These are phyloP conservation scores for Vigna unguiculata DNA, from an alignment of 306 rosid genomes.

Conservation along the genomic window DNA sequence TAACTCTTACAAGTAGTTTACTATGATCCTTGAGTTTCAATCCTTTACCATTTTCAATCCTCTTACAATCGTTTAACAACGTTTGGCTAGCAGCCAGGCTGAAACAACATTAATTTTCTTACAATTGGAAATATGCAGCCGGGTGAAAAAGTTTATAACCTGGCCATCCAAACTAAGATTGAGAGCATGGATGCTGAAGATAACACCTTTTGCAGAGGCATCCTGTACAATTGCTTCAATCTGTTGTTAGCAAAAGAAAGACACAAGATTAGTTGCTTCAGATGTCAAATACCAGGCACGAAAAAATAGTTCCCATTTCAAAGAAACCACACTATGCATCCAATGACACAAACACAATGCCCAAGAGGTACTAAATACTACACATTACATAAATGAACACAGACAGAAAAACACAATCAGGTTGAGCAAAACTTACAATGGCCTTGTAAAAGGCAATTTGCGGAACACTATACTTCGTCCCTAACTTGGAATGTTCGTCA, in stretches of 20 bases:
- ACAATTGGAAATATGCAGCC: conserved; percentile 17
- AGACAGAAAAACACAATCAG: conserved; percentile 27
- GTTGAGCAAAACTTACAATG: conserved; percentile 64
- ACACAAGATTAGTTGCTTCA: conserved; percentile 9
- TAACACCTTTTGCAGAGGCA: conserved; percentile 70
- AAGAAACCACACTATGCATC: conserved; percentile 13
- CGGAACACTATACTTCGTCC: conserved; percentile 78
- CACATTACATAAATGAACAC: not conserved
- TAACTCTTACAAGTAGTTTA: too few relatives aligned
- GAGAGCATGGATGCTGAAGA: conserved; percentile 75
- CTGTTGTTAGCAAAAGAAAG: conserved; percentile 56
- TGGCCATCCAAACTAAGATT: conserved; percentile 81
- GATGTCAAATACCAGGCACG: conserved; percentile 31
- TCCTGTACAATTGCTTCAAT: conserved; percentile 89
- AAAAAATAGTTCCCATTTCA: conserved; percentile 20
- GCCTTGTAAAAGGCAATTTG: conserved; percentile 97
- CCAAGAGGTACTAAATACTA: not conserved
- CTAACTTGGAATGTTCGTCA: conserved; percentile 88
- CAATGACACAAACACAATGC: not conserved
- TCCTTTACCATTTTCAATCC: too few relatives aligned
- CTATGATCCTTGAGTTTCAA: too few relatives aligned
- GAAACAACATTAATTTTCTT: not conserved
- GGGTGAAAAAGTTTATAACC: conserved; percentile 53
- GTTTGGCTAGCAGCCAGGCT: not conserved
- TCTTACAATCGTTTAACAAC: too few relatives aligned